Conservation (phyloP, 2,329 filamentous ascomycete species). For the Aotearoamyces nothofagi region DNA sequence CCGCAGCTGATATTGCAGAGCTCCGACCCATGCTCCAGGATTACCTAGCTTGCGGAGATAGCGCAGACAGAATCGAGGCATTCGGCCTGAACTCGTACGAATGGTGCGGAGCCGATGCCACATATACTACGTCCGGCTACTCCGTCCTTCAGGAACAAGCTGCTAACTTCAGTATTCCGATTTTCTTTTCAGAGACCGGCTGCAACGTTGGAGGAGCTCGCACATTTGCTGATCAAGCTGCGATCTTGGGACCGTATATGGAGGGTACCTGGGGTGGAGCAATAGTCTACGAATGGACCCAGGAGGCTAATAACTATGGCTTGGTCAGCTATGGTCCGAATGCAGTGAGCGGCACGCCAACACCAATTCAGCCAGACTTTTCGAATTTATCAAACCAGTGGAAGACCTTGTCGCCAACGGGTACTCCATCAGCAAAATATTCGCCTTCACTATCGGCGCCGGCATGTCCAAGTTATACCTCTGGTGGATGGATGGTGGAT, state of each 20-base stretch:
- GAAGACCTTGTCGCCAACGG: slow-evolving; percentile 55
- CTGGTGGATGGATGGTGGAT: slow-evolving; percentile 57
- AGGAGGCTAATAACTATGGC: slow-evolving; percentile 73
- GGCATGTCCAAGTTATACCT: slow-evolving; percentile 54
- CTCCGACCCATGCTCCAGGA: slow-evolving; percentile 45
- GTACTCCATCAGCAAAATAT: slow-evolving; percentile 52
- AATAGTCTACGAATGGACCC: slow-evolving; percentile 67
- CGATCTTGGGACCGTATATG: slow-evolving; percentile 67
- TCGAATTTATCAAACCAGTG: slow-evolving; percentile 62
- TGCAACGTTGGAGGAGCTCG: slow-evolving; percentile 49
- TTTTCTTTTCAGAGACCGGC: slow-evolving; percentile 85
- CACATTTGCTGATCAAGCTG: slow-evolving; percentile 54
- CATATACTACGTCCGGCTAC: slow-evolving; percentile 54
- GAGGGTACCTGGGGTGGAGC: slow-evolving; percentile 53
- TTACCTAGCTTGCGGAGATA: slow-evolving; percentile 64
- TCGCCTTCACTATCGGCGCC: slow-evolving; percentile 46
- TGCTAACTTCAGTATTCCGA: slow-evolving; percentile 72
- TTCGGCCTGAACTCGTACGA: slow-evolving; percentile 77
- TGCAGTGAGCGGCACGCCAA: slow-evolving; percentile 54
- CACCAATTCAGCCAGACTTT: slow-evolving; percentile 62
- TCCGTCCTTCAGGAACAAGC: slow-evolving; percentile 49
- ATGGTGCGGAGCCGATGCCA: slow-evolving; percentile 51
- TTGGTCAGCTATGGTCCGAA: slow-evolving; percentile 59
- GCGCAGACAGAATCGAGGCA: slow-evolving; percentile 61
- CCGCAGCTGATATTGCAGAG: slow-evolving; percentile 67